A percentile compares a stretch with the other conserved stretches of the same genome.
phyloP scores from a whole-genome alignment of 2,329 filamentous ascomycete species.

The Aureobasidium sp. region DNA sequence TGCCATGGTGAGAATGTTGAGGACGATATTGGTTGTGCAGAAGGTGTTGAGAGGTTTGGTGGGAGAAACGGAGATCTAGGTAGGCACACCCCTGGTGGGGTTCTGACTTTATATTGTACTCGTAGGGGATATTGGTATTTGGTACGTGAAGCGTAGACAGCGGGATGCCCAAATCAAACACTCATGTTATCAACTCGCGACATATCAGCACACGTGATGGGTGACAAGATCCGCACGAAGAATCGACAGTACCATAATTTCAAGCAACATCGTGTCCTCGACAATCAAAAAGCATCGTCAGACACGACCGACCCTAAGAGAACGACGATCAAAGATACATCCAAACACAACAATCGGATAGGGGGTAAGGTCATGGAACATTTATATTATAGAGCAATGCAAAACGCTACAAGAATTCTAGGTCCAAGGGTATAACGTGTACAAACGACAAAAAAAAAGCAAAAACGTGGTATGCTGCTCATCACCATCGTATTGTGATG shows the following conservation, averaged over 20 bases:
- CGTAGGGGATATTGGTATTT: not conserved
- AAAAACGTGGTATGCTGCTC: not conserved
- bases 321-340: not conserved
- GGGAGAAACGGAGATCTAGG: not conserved
- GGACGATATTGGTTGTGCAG: conserved; percentile 23
- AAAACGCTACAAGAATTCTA: not conserved
- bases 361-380: not conserved
- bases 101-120: not conserved
- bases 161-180: not conserved
- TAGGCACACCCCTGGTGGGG: not conserved
- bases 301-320: not conserved
- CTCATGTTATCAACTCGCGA: not conserved
- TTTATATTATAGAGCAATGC: not conserved
- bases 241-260: not conserved
- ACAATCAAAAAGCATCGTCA: not conserved
- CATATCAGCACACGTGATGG: not conserved
- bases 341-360: not conserved
- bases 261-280: not conserved
- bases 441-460: not conserved
- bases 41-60: not conserved
- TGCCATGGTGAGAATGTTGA: conserved; percentile 22
- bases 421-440: conserved; percentile 1
- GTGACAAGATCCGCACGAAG: not conserved
- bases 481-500: not conserved
- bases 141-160: not conserved